These are phyloP conservation scores for Mortierella sp. DNA, from an alignment of 371 early-diverging fungal species.

Conservation along the genomic window DNA sequence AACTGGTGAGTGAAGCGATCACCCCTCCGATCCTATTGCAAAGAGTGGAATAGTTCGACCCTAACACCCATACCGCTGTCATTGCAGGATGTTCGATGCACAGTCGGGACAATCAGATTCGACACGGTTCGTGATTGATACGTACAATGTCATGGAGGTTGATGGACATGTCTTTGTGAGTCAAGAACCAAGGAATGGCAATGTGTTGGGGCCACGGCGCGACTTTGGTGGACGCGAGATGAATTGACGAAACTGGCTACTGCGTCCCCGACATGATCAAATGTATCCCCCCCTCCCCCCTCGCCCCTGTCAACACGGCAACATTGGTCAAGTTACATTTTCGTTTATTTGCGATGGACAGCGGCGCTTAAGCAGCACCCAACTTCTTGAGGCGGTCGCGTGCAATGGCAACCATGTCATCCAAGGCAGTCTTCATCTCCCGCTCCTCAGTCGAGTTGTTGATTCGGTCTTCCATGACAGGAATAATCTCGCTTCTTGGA, in stretches of 20 bases:
- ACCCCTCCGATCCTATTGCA: too few species aligned
- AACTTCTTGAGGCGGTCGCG: constrained; percentile 79
- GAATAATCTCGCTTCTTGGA: constrained; percentile 75
- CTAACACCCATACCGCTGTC: too few species aligned
- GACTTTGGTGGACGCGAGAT: constrained; percentile 51
- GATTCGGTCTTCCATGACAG: constrained; percentile 76
- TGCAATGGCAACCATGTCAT: constrained; percentile 83
- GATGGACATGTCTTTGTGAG: constrained; percentile 50
- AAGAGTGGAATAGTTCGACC: too few species aligned
- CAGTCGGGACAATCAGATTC: constrained; percentile 45
- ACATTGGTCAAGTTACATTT: too few species aligned
- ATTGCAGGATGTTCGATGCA: constrained; percentile 43
- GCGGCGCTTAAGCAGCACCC: constrained; percentile 21
- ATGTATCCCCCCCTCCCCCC: too few species aligned
- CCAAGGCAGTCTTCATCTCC: constrained; percentile 73
- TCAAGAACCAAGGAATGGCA: constrained; percentile 26
- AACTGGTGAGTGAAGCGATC: constrained; percentile 24
- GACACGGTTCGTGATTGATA: constrained; percentile 52
- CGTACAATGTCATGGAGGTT: constrained; percentile 46
- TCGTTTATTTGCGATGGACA: neutral
- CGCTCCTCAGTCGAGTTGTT: constrained; percentile 59
- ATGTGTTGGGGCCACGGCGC: constrained; percentile 45
- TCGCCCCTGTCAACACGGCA: too few species aligned
- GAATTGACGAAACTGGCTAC: constrained; percentile 31
- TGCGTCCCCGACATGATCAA: too few species aligned